Evolutionary conservation across 1,284 basidiomycete species (phyloP).

Genomic region (Microbotryum scabiosae): DNA sequence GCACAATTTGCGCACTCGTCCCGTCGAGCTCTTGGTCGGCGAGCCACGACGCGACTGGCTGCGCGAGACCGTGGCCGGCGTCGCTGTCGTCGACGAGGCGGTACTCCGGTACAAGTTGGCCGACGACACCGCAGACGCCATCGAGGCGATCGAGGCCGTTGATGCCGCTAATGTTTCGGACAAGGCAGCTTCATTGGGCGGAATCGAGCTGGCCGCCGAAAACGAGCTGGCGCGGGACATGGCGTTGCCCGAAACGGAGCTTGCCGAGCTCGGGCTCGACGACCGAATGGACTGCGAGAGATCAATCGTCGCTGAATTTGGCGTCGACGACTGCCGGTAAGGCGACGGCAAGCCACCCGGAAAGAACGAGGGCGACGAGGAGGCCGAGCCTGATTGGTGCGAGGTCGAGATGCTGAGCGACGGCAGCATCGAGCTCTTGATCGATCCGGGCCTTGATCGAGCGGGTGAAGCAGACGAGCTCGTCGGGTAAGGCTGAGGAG

Average conservation of each 20-base stretch:
- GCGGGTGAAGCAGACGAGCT: slow-evolving; percentile 5
- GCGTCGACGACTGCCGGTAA: slow-evolving; percentile 13
- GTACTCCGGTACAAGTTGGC: not conserved
- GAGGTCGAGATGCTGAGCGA: slow-evolving; percentile 5
- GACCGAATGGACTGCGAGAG: slow-evolving; percentile 18
- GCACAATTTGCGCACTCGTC: slow-evolving; percentile 47
- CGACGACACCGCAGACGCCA: slow-evolving; percentile 8
- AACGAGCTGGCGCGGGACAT: slow-evolving; percentile 17
- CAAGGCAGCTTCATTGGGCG: slow-evolving; percentile 2
- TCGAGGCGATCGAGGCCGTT: slow-evolving; percentile 8
- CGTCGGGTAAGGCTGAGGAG: slow-evolving; percentile 7
- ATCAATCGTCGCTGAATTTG: slow-evolving; percentile 19
- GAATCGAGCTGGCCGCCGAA: slow-evolving; percentile 18
- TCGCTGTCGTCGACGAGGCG: not conserved
- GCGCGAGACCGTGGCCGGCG: slow-evolving; percentile 1
- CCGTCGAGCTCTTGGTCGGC: slow-evolving; percentile 16
- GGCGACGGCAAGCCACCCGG: slow-evolving; percentile 20
- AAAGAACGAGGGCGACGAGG: slow-evolving; percentile 17
- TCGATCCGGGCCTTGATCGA: slow-evolving; percentile 14
- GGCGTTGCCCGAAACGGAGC: slow-evolving; percentile 13
- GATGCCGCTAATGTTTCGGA: not conserved
- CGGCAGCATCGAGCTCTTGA: slow-evolving; percentile 1
- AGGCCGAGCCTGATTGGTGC: slow-evolving; percentile 6
- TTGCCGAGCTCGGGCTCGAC: slow-evolving; percentile 21
- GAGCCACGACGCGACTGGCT: slow-evolving; percentile 8